Evolutionary conservation across 2,329 filamentous ascomycete species (phyloP).

Genomic region (Pyricularia pennisetigena): DNA sequence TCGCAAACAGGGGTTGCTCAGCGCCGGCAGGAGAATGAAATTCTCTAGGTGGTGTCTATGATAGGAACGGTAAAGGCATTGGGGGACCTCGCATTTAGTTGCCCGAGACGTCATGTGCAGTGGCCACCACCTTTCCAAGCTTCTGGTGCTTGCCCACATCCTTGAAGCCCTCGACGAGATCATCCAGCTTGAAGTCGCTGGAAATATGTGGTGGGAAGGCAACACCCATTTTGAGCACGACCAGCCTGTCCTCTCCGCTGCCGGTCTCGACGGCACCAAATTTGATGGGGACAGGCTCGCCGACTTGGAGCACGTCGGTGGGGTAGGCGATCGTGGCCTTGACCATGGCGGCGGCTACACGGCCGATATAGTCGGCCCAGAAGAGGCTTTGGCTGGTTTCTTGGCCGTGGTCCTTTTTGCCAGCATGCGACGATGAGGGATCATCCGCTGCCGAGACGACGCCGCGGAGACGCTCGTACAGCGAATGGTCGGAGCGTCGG

Average conservation of each 20-base stretch:
- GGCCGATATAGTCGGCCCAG: constrained; percentile 44
- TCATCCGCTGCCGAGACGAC: constrained; percentile 21
- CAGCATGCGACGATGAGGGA: neutral
- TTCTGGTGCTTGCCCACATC: neutral
- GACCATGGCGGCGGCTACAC: constrained; percentile 32
- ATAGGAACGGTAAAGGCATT: neutral
- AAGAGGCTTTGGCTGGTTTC: constrained; percentile 23
- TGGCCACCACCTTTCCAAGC: neutral
- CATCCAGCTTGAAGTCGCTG: neutral
- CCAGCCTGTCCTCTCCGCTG: neutral
- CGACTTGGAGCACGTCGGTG: constrained; percentile 5
- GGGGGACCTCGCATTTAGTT: neutral
- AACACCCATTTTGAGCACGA: neutral
- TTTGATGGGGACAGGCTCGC: neutral
- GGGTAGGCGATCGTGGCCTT: constrained; percentile 32
- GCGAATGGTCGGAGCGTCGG: constrained; percentile 33
- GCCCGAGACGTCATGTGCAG: neutral
- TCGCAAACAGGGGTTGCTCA: neutral
- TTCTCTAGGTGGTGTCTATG: neutral
- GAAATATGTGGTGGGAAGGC: neutral
- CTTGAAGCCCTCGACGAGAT: neutral
- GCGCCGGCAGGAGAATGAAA: neutral
- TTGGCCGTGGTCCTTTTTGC: constrained; percentile 24
- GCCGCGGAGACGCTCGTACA: constrained; percentile 30
- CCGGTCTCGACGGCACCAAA: neutral